Evolutionary conservation across 1,139 yeast species (phyloP).

Genomic region (Hemisphaericaspora subhashii): DNA sequence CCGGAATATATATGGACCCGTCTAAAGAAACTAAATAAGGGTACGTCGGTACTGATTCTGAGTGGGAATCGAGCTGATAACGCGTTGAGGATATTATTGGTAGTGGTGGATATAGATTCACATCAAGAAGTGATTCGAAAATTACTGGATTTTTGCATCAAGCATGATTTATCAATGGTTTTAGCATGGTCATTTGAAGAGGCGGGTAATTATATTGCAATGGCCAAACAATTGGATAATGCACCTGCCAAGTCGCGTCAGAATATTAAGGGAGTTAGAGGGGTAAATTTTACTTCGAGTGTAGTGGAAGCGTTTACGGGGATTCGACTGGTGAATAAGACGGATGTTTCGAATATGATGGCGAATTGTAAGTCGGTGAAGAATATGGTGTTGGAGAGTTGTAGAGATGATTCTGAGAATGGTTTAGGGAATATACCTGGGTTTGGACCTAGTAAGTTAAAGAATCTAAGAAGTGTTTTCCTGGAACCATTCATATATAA

Average conservation of each 20-base stretch:
- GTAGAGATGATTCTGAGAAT: constrained; percentile 23
- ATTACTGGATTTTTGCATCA: constrained; percentile 67
- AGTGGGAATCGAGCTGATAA: constrained; percentile 53
- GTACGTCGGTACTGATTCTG: constrained; percentile 40
- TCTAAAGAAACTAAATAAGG: constrained; percentile 51
- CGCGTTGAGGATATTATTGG: constrained; percentile 62
- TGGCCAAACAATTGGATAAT: constrained; percentile 49
- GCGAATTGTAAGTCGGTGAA: constrained; percentile 54
- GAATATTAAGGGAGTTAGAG: constrained; percentile 42
- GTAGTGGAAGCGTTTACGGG: constrained; percentile 52
- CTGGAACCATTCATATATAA: constrained; percentile 55
- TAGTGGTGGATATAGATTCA: constrained; percentile 77
- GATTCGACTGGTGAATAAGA: constrained; percentile 55
- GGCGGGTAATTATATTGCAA: constrained; percentile 74
- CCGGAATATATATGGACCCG: constrained; percentile 84
- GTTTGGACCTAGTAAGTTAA: constrained; percentile 55
- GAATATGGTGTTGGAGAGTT: constrained; percentile 39
- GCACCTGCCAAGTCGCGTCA: constrained; percentile 24
- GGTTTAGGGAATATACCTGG: constrained; percentile 44
- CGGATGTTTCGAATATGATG: constrained; percentile 56
- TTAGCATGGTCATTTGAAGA: constrained; percentile 84
- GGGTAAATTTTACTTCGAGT: constrained; percentile 49
- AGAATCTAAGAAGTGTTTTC: constrained; percentile 44
- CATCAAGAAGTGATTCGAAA: constrained; percentile 70
- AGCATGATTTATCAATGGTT: constrained; percentile 68